These are phyloP conservation scores for Ogataea glucozyma DNA, from an alignment of 805 yeast genomes.

Conservation along the genomic window DNA sequence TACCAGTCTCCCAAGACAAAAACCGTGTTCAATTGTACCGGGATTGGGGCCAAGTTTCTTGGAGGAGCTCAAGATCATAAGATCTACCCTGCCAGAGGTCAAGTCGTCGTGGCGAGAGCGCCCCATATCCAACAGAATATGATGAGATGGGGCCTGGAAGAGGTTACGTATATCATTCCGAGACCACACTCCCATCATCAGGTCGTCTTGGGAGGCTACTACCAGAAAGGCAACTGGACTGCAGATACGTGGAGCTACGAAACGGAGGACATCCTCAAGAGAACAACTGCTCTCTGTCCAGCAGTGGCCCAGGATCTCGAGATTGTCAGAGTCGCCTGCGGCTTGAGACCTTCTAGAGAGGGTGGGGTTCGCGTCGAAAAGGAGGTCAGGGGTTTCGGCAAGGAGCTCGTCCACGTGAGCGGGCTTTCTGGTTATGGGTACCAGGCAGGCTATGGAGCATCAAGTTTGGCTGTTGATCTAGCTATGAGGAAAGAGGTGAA, in stretches of 20 bases:
- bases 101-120: conserved; percentile 70
- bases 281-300: conserved; percentile 57
- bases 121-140: conserved; percentile 64
- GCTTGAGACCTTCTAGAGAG: conserved; percentile 72
- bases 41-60: conserved; percentile 63
- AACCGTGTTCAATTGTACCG: conserved; percentile 74
- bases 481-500: conserved; percentile 5
- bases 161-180: conserved; percentile 70
- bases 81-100: conserved; percentile 78
- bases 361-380: conserved; percentile 75
- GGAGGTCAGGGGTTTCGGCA: conserved; percentile 45
- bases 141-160: conserved; percentile 60
- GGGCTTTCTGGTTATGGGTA: conserved; percentile 71
- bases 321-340: conserved; percentile 66
- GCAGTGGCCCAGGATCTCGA: conserved; percentile 48
- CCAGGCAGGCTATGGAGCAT: conserved; percentile 68
- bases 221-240: conserved; percentile 64
- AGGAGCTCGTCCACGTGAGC: conserved; percentile 62
- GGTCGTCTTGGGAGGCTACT: conserved; percentile 72
- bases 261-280: conserved; percentile 48
- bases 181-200: conserved; percentile 67
- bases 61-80: conserved; percentile 65
- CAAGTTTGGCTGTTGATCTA: conserved; percentile 43
- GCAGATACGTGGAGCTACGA: conserved; percentile 51
- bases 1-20: conserved; percentile 36